Conservation (phyloP, 1,284 basidiomycete genomes). For the Wallemia mellicola region DNA sequence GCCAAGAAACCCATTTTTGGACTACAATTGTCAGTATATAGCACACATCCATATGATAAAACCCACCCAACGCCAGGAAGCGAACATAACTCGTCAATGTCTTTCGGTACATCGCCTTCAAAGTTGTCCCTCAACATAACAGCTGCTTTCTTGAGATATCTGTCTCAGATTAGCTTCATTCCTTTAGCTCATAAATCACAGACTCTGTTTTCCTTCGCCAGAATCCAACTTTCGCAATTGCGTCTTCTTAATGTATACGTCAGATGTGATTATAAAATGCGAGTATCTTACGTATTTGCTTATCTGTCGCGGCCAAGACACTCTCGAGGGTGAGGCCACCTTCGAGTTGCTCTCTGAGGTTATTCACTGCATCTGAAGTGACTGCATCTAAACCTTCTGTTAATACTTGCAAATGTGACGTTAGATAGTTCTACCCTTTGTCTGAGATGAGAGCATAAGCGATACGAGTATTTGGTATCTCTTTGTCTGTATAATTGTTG, state of each 20-base stretch:
- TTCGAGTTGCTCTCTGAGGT: conserved; percentile 39
- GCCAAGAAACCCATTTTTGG: conserved; percentile 76
- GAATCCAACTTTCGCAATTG: conserved; percentile 72
- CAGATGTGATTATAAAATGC: not conserved
- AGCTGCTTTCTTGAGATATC: conserved; percentile 41
- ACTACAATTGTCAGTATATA: not conserved
- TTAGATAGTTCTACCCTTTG: conserved; percentile 27
- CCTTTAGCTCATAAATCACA: conserved; percentile 2
- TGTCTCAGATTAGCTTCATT: not conserved
- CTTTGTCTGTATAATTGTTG: conserved; percentile 25
- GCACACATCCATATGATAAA: not conserved
- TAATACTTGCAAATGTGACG: not conserved
- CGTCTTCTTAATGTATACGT: conserved; percentile 18
- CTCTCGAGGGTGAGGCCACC: conserved; percentile 46
- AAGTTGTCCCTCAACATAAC: conserved; percentile 35
- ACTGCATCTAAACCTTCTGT: conserved; percentile 26
- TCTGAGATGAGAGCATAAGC: conserved; percentile 83
- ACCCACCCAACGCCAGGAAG: conserved; percentile 42
- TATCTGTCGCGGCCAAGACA: conserved; percentile 32
- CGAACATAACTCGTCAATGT: conserved; percentile 51
- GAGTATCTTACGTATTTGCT: conserved; percentile 19
- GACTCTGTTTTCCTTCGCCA: conserved; percentile 55
- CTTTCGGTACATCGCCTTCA: conserved; percentile 52
- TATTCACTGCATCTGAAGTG: conserved; percentile 49
- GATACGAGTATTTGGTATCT: conserved; percentile 65